Base-by-base conservation (phyloP, 2,329 filamentous ascomycete species). In the Colletotrichum ledebouriae region DNA sequence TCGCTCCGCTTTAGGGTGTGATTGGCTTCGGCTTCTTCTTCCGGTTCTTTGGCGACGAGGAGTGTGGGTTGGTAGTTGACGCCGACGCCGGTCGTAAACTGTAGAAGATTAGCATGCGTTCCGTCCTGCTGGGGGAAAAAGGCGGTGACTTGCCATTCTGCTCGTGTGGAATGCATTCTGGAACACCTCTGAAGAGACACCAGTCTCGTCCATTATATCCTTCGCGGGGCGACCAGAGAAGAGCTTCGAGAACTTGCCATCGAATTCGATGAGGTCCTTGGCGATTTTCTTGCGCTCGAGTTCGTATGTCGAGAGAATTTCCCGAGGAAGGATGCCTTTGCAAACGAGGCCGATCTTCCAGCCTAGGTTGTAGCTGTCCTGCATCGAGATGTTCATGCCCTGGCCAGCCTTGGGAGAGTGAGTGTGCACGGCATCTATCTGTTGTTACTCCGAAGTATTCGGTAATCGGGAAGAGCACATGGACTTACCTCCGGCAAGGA, bases 311-410 rank as follows among this genome's bases (percentile, higher is more conserved):
- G 78, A 73, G 1, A 89, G 78, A 9, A 89, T 78, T 0, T 73
- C 77, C 0, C 76, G 77, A 2, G 81, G 78, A 0, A 82, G 76
- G 2, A 83, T 73, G 6, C 82, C 82, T 58, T 83, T 84, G 34
- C 79, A 73, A 0, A 84, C 84, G 1, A 79, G 74, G 0, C 81
- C 85, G 1, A 89, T 74, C 75, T 89, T 88, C 86, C 86, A 89
- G 0, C 84, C 86, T 0, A 88, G 81, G 63, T 88, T 88, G 75
- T 83, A 87, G 0, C 81, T 78, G 75, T 93, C 90, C 72, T 91
- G 89, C 87, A 93, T 90, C 41, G 83, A 87, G 1, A 91, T 86
- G 71, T 93, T 93, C 89, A 92, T 92, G 12, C 90, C 90, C 74
- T 92, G 89, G 2, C 89, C 89, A 0, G 88, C 89, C 73, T 91